These are phyloP conservation scores for Pestalotiopsis sp. DNA, from an alignment of 2,329 filamentous ascomycete species.

Conservation along the genomic window DNA sequence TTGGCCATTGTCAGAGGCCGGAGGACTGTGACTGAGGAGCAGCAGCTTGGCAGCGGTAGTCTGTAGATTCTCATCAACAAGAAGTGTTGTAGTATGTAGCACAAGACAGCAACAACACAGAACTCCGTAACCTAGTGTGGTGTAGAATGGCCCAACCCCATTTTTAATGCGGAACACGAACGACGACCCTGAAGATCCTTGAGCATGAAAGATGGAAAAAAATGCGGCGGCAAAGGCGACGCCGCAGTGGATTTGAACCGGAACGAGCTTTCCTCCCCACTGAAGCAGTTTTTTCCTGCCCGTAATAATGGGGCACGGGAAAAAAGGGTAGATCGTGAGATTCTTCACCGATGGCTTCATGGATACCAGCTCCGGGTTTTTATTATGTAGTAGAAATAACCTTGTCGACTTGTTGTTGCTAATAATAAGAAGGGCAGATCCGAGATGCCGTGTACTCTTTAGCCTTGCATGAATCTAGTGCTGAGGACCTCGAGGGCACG, in stretches of 20 bases:
- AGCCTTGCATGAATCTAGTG: not conserved
- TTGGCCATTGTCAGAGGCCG: not conserved
- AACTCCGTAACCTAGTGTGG: no score
- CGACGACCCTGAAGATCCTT: not conserved
- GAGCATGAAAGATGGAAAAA: not conserved
- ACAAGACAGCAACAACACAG: not conserved
- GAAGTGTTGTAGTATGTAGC: not conserved
- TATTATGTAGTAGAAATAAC: not conserved
- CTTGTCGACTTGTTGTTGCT: not conserved
- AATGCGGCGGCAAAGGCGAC: not conserved
- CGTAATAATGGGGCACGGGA: no score
- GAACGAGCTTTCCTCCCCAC: not conserved
- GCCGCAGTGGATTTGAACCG: not conserved
- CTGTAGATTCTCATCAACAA: not conserved
- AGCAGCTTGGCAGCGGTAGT: not conserved
- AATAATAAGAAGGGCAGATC: not conserved
- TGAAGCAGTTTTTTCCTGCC: not conserved
- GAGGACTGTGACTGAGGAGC: not conserved
- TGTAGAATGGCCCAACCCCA: not conserved
- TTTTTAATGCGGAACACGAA: not conserved
- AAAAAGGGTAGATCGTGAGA: no score
- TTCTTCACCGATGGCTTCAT: no score
- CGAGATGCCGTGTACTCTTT: no score
- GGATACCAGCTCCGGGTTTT: not conserved
- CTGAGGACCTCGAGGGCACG: not conserved